phyloP scores from a whole-genome alignment of 768 basidiomycete species.

The Suillus occidentalis region DNA sequence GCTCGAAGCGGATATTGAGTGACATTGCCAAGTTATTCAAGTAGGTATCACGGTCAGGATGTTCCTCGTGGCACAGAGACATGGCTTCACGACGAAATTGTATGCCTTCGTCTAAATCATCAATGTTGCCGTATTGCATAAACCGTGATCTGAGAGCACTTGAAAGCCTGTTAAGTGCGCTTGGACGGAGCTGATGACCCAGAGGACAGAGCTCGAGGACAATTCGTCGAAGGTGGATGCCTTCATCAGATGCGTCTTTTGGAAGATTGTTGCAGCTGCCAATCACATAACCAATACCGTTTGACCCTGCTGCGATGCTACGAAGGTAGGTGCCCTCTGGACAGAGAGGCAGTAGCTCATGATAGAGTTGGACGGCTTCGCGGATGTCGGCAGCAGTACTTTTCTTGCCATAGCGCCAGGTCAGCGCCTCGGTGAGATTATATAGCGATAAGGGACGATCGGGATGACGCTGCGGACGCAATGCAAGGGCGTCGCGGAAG shows the following conservation, averaged over 20 bases:
- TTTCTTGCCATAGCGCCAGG: neutral
- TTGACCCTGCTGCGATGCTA: neutral
- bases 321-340: neutral
- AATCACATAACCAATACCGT: neutral
- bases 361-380: no score
- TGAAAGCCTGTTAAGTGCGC: neutral
- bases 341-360: no score
- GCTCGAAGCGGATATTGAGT: neutral
- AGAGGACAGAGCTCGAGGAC: neutral
- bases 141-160: neutral
- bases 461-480: no score
- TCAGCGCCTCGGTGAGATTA: neutral
- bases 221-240: neutral
- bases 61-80: neutral
- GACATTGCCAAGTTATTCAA: neutral
- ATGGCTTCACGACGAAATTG: neutral
- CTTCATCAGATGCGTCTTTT: neutral
- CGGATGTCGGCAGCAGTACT: neutral
- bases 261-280: neutral
- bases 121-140: neutral
- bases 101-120: neutral
- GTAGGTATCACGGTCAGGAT: neutral
- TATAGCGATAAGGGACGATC: neutral
- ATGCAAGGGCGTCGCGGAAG: no score
- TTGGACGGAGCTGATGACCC: neutral